Evolutionary conservation across 345 rosid genomes (phyloP).

Genomic region (Eutrema heterophyllum): DNA sequence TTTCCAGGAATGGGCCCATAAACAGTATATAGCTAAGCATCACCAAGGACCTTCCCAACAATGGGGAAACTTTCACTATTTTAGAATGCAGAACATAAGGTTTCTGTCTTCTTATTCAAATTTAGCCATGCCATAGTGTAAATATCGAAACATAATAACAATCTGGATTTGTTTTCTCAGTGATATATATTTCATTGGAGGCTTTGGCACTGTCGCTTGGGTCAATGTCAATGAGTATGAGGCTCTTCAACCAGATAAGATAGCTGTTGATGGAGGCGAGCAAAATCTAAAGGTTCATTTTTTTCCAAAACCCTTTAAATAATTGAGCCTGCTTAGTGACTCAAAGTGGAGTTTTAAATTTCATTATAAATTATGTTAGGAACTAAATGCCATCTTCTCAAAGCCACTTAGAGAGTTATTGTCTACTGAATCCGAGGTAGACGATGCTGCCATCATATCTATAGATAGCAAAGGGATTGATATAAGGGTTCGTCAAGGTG

Average conservation of each 20-base stretch:
- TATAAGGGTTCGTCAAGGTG: slow-evolving; percentile 91
- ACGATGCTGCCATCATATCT: slow-evolving; percentile 93
- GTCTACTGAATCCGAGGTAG: slow-evolving; percentile 66
- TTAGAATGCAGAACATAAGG: slow-evolving; percentile 95
- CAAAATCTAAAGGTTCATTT: slow-evolving; percentile 68
- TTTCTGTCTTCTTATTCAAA: slow-evolving; percentile 17
- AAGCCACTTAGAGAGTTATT: slow-evolving; percentile 70
- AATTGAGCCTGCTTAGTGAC: not conserved
- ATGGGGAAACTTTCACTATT: slow-evolving; percentile 97
- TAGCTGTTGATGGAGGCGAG: slow-evolving; percentile 96
- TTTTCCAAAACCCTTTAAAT: not conserved
- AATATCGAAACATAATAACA: not conserved
- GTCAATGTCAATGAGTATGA: slow-evolving; percentile 86
- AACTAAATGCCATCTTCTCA: slow-evolving; percentile 77
- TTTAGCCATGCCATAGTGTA: not conserved
- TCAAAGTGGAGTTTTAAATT: not conserved
- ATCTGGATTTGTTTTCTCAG: slow-evolving; percentile 32
- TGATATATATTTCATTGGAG: slow-evolving; percentile 97
- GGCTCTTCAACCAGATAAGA: slow-evolving; percentile 76
- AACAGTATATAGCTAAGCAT: slow-evolving; percentile 79
- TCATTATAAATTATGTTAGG: slow-evolving; percentile 36
- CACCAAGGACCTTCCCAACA: slow-evolving; percentile 91
- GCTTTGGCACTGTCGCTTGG: slow-evolving; percentile 99
- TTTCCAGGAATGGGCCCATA: slow-evolving; percentile 94
- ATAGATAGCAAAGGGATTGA: slow-evolving; percentile 95